Percentiles rank a stretch among this genome's conserved stretches.
Evolutionary conservation across 768 basidiomycete species (phyloP).

Genomic region (Boletus rex-veris): DNA sequence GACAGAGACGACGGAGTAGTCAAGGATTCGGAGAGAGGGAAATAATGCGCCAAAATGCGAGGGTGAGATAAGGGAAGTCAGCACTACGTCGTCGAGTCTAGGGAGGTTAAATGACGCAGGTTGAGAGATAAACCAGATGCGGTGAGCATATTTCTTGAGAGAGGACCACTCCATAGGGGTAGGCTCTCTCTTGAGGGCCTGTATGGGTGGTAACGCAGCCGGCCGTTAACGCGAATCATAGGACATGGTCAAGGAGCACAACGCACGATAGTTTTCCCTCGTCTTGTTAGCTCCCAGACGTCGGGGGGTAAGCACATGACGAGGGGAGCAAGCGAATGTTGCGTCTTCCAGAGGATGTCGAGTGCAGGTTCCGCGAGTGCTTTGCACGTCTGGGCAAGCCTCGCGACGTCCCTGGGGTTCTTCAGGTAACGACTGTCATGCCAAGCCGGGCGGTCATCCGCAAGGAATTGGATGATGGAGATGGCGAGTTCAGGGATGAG

Average conservation of each 20-base stretch:
- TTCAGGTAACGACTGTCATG: conserved; percentile 16
- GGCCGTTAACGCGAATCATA: background rate
- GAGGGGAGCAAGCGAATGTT: conserved; percentile 28
- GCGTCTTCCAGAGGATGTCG: conserved; percentile 30
- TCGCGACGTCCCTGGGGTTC: conserved; percentile 24
- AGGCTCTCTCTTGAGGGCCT: conserved; percentile 23
- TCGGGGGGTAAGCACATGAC: conserved; percentile 28
- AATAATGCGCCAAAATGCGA: conserved; percentile 22
- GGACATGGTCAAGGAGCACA: background rate
- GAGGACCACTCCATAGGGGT: conserved; percentile 21
- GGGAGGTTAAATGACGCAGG: conserved; percentile 21
- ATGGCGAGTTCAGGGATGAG: conserved; percentile 26
- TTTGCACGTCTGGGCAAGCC: conserved; percentile 29
- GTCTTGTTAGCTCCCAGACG: conserved; percentile 21
- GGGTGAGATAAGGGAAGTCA: conserved; percentile 19
- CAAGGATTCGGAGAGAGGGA: conserved; percentile 24
- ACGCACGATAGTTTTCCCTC: conserved; percentile 24
- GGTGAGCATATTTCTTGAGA: conserved; percentile 24
- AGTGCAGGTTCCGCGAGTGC: conserved; percentile 27
- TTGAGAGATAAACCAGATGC: conserved; percentile 22
- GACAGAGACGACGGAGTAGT: conserved; percentile 28
- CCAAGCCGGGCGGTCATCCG: conserved; percentile 16
- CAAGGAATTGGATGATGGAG: conserved; percentile 24
- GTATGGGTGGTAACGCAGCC: background rate
- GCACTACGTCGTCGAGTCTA: conserved; percentile 24